Evolutionary conservation across 2,329 filamentous ascomycete genomes (phyloP), one percentile per base, ranked within the genome.

Genomic region (Escovopsis sp.): DNA sequence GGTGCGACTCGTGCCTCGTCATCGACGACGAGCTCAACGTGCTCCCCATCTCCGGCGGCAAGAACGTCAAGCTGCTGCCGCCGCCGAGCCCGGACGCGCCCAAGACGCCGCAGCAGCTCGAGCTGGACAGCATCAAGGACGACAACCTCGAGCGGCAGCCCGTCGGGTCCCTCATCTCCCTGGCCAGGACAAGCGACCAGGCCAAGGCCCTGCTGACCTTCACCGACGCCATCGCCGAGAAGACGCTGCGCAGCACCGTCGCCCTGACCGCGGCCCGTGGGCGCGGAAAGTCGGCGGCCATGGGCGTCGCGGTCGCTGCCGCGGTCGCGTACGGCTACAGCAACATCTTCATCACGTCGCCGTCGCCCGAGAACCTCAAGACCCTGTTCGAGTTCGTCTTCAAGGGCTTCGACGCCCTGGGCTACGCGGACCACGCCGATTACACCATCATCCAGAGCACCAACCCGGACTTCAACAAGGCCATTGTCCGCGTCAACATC

Each of bases 271-370:
- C 91, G 15, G 89, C 82, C 33, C 80, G 91, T 77, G 91, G 91
- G 61, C 81, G 91, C 55, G 91, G 91, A 64, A 98, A 98, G 65
- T 98, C 91, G 18, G 93, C 91, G 15, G 91, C 91, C 26, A 74
- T 98, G 55, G 91, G 91, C 64, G 81, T 98, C 41, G 87, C 91
- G 3, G 83, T 98, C 36, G 91, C 91, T 4, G 87, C 91, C 3
- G 93, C 93, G 2, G 76, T 98, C 37, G 89, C 91, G 1, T 85
- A 96, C 58, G 91, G 91, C 26, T 98, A 98, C 64, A 94, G 87
- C 68, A 98, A 98, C 61, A 94, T 98, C 55, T 98, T 98, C 65
- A 94, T 98, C 58, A 98, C 91, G 2, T 96, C 89, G 1, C 89
- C 89, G 0, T 95, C 86, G 47, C 91, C 91, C 0, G 93, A 98